These are phyloP conservation scores for Paxillus ammoniavirescens DNA, from an alignment of 768 basidiomycete species.

Conservation along the genomic window DNA sequence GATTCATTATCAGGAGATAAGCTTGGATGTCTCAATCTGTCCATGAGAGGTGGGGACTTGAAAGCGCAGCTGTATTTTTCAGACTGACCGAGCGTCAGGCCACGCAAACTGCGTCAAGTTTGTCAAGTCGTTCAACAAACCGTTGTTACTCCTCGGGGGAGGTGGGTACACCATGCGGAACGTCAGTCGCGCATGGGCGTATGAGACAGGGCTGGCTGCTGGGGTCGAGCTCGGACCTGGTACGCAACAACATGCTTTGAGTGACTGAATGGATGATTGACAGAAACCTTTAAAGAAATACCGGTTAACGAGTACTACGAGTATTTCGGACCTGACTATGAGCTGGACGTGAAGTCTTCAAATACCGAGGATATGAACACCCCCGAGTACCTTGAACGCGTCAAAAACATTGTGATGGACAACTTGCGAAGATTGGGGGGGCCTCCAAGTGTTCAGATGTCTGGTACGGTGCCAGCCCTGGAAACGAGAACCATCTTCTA, in stretches of 20 bases:
- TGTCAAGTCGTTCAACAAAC: constrained; percentile 94
- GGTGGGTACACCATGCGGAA: constrained; percentile 99
- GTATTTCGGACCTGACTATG: constrained; percentile 97
- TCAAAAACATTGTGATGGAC: constrained; percentile 90
- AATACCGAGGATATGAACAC: constrained; percentile 97
- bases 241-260: constrained; percentile 31
- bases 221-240: constrained; percentile 89
- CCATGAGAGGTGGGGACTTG: constrained; percentile 72
- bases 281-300: constrained; percentile 61
- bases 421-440: constrained; percentile 83
- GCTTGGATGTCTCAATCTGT: constrained; percentile 92
- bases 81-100: constrained; percentile 43
- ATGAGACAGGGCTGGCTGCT: constrained; percentile 96
- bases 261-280: constrained; percentile 2
- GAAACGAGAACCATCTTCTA: neutral
- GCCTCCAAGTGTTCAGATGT: constrained; percentile 91
- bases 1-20: constrained; percentile 97
- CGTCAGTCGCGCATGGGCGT: constrained; percentile 96
- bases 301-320: constrained; percentile 99
- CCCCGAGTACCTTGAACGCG: constrained; percentile 87
- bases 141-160: constrained; percentile 90
- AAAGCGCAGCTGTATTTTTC: neutral
- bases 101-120: constrained; percentile 98
- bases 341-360: constrained; percentile 90
- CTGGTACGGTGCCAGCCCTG: constrained; percentile 46